phyloP scores from a whole-genome alignment of 2,329 filamentous ascomycete genomes.

The Chrysoporthe austroafricana region DNA sequence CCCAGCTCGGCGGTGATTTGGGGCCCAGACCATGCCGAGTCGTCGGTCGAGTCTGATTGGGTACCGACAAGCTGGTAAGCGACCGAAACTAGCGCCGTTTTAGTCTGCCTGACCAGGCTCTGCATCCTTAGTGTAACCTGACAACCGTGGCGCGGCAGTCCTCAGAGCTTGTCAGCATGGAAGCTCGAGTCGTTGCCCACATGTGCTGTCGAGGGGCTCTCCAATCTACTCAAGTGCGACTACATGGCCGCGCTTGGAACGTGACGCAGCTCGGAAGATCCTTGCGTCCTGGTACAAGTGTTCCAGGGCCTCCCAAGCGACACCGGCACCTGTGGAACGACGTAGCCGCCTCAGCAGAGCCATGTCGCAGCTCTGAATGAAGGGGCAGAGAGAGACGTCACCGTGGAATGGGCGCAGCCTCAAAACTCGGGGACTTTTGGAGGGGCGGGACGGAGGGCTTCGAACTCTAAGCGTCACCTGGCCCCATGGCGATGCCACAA shows the following conservation, averaged over 20 bases:
- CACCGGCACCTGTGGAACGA: not conserved
- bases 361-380: not conserved
- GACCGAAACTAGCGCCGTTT: conserved; percentile 24
- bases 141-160: not conserved
- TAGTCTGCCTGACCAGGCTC: conserved; percentile 16
- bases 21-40: conserved; percentile 7
- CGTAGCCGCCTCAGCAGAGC: not conserved
- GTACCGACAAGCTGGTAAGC: conserved; percentile 24
- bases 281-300: not conserved
- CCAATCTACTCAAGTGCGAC: not conserved
- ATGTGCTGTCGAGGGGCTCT: conserved; percentile 5
- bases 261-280: not conserved
- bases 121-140: not conserved
- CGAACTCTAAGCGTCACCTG: not conserved
- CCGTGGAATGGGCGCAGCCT: not conserved
- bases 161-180: not conserved
- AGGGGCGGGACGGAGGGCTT: conserved; percentile 15
- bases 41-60: conserved; percentile 11
- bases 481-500: not conserved
- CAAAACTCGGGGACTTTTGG: not conserved
- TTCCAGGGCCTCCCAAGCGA: not conserved
- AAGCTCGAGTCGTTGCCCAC: conserved; percentile 1
- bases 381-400: not conserved
- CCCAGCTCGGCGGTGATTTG: conserved; percentile 8
- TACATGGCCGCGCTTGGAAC: conserved; percentile 2